Evolutionary conservation across 2,329 filamentous ascomycete species (phyloP).

Genomic region (Blastomyces silverae): DNA sequence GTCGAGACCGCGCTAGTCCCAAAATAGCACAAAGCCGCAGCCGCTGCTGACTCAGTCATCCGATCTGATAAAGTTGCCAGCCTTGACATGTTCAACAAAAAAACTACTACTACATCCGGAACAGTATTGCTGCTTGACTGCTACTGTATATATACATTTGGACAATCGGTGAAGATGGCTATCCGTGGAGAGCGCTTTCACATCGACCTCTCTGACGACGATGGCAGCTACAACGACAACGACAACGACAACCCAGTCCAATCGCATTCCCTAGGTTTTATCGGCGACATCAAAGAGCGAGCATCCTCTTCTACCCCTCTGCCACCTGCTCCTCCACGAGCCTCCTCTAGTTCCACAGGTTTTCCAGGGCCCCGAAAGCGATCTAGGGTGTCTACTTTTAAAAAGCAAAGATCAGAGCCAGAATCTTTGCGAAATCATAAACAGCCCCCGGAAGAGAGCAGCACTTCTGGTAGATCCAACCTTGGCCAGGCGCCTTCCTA

Average conservation of each 20-base stretch:
- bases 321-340: constrained; percentile 45
- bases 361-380: constrained; percentile 88
- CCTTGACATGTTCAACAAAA: background rate
- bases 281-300: constrained; percentile 76
- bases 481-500: constrained; percentile 23
- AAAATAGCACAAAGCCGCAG: background rate
- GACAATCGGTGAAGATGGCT: constrained; percentile 35
- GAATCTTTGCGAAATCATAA: constrained; percentile 17
- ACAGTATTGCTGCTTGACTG: background rate
- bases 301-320: constrained; percentile 43
- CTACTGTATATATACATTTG: background rate
- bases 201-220: constrained; percentile 53
- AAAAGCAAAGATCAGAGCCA: constrained; percentile 53
- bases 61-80: too few relatives aligned
- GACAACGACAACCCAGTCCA: constrained; percentile 34
- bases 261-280: constrained; percentile 38
- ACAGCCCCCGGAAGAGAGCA: background rate
- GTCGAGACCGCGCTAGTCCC: background rate
- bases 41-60: background rate
- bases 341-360: constrained; percentile 60
- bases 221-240: constrained; percentile 25
- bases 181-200: constrained; percentile 56
- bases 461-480: constrained; percentile 3
- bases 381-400: constrained; percentile 67
- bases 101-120: background rate